A percentile compares a stretch with the other conserved stretches of the same genome.
Evolutionary conservation across 2,329 filamentous ascomycete genomes (phyloP).

Genomic region (Lecanicillium sp.): DNA sequence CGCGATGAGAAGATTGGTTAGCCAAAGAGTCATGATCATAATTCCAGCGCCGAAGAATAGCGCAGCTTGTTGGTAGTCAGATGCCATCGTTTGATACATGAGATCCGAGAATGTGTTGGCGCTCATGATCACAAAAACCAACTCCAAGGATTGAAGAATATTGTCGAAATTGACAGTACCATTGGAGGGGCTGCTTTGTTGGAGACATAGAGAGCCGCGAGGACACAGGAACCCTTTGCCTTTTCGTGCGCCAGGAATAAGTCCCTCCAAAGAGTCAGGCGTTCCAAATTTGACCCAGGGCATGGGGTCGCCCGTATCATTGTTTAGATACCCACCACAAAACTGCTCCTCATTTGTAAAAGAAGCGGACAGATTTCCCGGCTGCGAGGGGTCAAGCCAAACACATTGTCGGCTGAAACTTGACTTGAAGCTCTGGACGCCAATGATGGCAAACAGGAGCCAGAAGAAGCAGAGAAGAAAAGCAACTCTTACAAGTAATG

Average conservation of each 20-base stretch:
- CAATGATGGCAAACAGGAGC: slow-evolving; percentile 94
- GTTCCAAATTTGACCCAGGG: slow-evolving; percentile 58
- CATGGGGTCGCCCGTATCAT: slow-evolving; percentile 46
- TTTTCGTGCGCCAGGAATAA: slow-evolving; percentile 42
- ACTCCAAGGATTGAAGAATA: slow-evolving; percentile 81
- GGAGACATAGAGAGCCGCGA: slow-evolving; percentile 72
- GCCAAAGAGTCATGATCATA: slow-evolving; percentile 91
- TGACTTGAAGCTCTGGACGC: slow-evolving; percentile 91
- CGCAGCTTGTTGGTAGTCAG: slow-evolving; percentile 81
- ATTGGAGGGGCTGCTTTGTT: slow-evolving; percentile 72
- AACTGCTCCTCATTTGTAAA: slow-evolving; percentile 66
- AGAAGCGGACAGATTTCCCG: slow-evolving; percentile 45
- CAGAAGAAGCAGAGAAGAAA: slow-evolving; percentile 97
- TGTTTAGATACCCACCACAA: slow-evolving; percentile 76
- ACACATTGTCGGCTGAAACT: slow-evolving; percentile 72
- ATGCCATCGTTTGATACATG: slow-evolving; percentile 88
- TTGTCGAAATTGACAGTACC: slow-evolving; percentile 93
- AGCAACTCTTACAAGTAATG: slow-evolving; percentile 83
- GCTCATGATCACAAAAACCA: slow-evolving; percentile 98
- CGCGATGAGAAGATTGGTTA: slow-evolving; percentile 89
- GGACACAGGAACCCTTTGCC: slow-evolving; percentile 89
- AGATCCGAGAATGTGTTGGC: slow-evolving; percentile 94
- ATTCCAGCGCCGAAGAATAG: slow-evolving; percentile 70
- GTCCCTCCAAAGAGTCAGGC: slow-evolving; percentile 36
- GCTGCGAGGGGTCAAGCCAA: slow-evolving; percentile 63